Base-by-base conservation (phyloP, 805 yeast species). In the Wickerhamomyces silvicola region DNA sequence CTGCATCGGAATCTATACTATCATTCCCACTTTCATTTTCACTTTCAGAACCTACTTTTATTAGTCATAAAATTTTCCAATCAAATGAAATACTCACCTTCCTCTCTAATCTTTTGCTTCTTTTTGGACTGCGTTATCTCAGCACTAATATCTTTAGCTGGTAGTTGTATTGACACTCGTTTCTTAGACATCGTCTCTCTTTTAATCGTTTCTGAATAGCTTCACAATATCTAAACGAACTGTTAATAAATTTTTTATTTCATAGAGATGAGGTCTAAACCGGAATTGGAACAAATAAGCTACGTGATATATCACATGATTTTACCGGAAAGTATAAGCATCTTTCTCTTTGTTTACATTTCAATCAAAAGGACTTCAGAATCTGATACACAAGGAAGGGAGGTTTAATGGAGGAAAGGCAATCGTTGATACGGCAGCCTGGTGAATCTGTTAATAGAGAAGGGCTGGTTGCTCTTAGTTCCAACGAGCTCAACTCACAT, bases 181-280 rank as follows among this genome's bases (percentile, higher is more conserved):
- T 32, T 31, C 38, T 46, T 46, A 8, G 50, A 46, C 50, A 46
- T 46, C 13, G 1, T 28, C 6, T n/a, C 11, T 27, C 19, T 10
- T 20, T 22, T 18, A 5, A 7, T n/a, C n/a, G n/a, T n/a, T n/a
- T n/a, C n/a, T n/a, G n/a, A n/a, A n/a, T n/a, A n/a, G n/a, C n/a
- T n/a, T n/a, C n/a, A n/a, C n/a, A n/a, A n/a, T n/a, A n/a, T n/a
- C n/a, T n/a, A n/a, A n/a, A n/a, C n/a, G n/a, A n/a, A n/a, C n/a
- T n/a, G n/a, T n/a, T n/a, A n/a, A n/a, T n/a, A n/a, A n/a, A n/a
- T n/a, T n/a, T n/a, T n/a, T n/a, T n/a, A n/a, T n/a, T n/a, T n/a
- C n/a, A n/a, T n/a, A n/a, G n/a, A n/a, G n/a, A n/a, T n/a, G n/a
- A n/a, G n/a, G n/a, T n/a, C n/a, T n/a, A n/a, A n/a, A n/a, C n/a